These are phyloP conservation scores for Venturiaceae sp. DNA, from an alignment of 2,329 filamentous ascomycete genomes.

Conservation along the genomic window DNA sequence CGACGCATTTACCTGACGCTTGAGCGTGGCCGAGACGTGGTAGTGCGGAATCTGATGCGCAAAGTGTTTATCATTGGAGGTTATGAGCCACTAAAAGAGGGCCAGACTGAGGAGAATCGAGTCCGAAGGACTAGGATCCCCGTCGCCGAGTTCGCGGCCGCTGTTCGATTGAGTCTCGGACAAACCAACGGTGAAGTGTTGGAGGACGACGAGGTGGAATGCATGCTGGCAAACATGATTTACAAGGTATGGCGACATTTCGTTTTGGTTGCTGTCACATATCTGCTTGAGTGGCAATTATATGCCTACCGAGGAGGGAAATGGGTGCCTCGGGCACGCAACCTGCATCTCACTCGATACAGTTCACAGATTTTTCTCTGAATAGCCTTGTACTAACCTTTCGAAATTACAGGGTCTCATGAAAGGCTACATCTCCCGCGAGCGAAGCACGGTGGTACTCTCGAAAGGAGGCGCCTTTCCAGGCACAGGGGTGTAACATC, in stretches of 20 bases:
- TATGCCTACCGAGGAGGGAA: slow-evolving; percentile 4
- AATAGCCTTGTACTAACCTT: not conserved
- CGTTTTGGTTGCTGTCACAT: not conserved
- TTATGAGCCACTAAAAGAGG: slow-evolving; percentile 67
- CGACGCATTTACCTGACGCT: slow-evolving; percentile 89
- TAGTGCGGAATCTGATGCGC: slow-evolving; percentile 79
- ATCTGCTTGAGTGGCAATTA: not conserved
- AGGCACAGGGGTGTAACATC: slow-evolving; percentile 46
- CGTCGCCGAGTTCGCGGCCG: slow-evolving; percentile 74
- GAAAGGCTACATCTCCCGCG: slow-evolving; percentile 96
- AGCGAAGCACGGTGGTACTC: slow-evolving; percentile 80
- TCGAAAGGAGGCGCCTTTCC: slow-evolving; percentile 93
- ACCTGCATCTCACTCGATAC: not conserved
- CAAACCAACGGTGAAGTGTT: slow-evolving; percentile 47
- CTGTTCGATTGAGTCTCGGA: slow-evolving; percentile 62
- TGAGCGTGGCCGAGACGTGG: slow-evolving; percentile 84
- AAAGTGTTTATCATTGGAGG: slow-evolving; percentile 85
- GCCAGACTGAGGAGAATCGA: slow-evolving; percentile 50
- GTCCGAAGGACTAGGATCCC: slow-evolving; percentile 66
- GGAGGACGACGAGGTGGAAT: slow-evolving; percentile 91
- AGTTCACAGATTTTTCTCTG: not conserved
- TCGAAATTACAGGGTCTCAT: slow-evolving; percentile 59
- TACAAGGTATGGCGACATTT: slow-evolving; percentile 65
- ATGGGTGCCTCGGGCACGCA: not conserved
- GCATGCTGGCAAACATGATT: slow-evolving; percentile 89